phyloP scores from a whole-genome alignment of 2,329 filamentous ascomycete genomes.

The Thyridium curvatum region DNA sequence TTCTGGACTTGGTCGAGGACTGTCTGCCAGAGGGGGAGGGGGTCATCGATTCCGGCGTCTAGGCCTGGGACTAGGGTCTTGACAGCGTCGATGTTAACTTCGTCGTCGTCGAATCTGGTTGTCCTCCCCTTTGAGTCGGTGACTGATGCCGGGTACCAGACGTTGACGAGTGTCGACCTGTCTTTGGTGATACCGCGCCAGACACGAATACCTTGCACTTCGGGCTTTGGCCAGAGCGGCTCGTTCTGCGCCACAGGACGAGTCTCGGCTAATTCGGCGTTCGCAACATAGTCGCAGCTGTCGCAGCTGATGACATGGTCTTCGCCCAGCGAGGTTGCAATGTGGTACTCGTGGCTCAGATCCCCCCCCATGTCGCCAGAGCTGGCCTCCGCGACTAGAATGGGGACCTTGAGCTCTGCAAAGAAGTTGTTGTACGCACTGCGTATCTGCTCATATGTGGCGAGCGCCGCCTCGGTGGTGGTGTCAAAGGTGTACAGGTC shows the following conservation, averaged over 20 bases:
- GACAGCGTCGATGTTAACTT: slow-evolving; percentile 50
- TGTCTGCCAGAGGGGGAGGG: slow-evolving; percentile 44
- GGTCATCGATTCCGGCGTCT: slow-evolving; percentile 61
- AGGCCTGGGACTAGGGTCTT: slow-evolving; percentile 61
- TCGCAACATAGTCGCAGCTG: slow-evolving; percentile 70
- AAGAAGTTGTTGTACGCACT: slow-evolving; percentile 72
- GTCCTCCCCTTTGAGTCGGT: slow-evolving; percentile 7
- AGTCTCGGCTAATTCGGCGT: slow-evolving; percentile 71
- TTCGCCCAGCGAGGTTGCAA: slow-evolving; percentile 73
- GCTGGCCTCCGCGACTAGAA: slow-evolving; percentile 80
- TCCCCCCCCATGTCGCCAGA: slow-evolving; percentile 95
- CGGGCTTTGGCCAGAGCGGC: neutral
- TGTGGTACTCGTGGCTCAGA: slow-evolving; percentile 91
- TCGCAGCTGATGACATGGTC: slow-evolving; percentile 75
- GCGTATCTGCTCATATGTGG: slow-evolving; percentile 73
- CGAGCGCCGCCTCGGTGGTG: slow-evolving; percentile 59
- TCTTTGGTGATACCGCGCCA: slow-evolving; percentile 66
- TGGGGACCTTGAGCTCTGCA: slow-evolving; percentile 73
- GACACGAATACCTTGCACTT: slow-evolving; percentile 19
- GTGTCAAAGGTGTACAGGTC: slow-evolving; percentile 94
- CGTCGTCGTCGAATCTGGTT: slow-evolving; percentile 16
- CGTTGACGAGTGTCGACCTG: slow-evolving; percentile 60
- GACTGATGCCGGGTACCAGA: slow-evolving; percentile 50
- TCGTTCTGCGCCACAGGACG: neutral
- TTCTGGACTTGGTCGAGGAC: slow-evolving; percentile 17